Conservation (phyloP, 306 rosid genomes). For the cucumber (Cucumis sativus) region Cucumber_9930_V3 NC_026661.2:21775501-21776000, state of each 20-base stretch:
- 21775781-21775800: conserved; percentile 2
- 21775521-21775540: background rate
- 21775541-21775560: background rate
- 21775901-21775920: conserved; percentile 56
- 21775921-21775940: conserved; percentile 61
- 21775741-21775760: background rate
- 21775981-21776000: conserved; percentile 74
- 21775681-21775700: background rate
- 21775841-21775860: conserved; percentile 71
- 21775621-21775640: background rate
- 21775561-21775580: background rate
- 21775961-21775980: conserved; percentile 46
- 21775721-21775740: background rate
- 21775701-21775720: background rate
- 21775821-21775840: conserved; percentile 30
- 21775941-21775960: conserved; percentile 53
- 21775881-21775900: conserved; percentile 64
- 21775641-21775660: background rate
- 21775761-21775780: background rate
- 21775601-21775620: background rate
- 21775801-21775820: background rate
- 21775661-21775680: background rate
- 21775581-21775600: background rate
- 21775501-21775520: background rate
- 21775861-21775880: conserved; percentile 79